Conservation (phyloP, 768 basidiomycete genomes). For the Zangia roseola region DNA sequence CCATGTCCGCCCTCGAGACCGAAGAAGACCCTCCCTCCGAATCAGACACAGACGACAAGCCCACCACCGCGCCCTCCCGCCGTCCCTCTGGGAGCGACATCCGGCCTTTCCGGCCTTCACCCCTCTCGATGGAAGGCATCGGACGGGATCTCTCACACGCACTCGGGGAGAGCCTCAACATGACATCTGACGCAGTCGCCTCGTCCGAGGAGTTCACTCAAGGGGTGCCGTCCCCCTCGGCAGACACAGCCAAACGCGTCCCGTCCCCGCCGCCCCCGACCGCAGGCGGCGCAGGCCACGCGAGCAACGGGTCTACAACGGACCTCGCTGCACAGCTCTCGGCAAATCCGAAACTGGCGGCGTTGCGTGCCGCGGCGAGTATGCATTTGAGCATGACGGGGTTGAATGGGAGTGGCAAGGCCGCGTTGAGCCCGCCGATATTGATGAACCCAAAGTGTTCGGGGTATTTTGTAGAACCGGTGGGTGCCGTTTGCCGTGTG, state of each 20-base stretch:
- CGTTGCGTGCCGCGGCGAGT: conserved; percentile 35
- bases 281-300: too few relatives aligned
- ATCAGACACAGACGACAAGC: conserved; percentile 21
- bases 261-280: conserved; percentile 4
- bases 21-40: conserved; percentile 42
- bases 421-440: conserved; percentile 54
- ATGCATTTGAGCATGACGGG: conserved; percentile 27
- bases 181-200: background rate
- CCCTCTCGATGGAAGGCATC: conserved; percentile 32
- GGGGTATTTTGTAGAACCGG: conserved; percentile 96
- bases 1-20: conserved; percentile 53
- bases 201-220: background rate
- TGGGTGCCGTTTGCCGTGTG: conserved; percentile 28
- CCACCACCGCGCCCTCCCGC: conserved; percentile 5
- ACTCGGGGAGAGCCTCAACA: conserved; percentile 22
- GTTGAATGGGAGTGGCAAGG: conserved; percentile 14
- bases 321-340: conserved; percentile 48
- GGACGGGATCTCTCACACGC: conserved; percentile 32
- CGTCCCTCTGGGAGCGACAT: conserved; percentile 10
- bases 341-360: conserved; percentile 47
- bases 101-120: conserved; percentile 12
- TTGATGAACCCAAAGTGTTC: conserved; percentile 83
- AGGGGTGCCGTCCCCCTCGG: background rate
- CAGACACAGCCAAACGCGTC: conserved; percentile 1
- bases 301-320: background rate